Percentiles rank a stretch among this genome's conserved stretches.
Evolutionary conservation across 306 rosid genomes (phyloP).

Genomic region (Sophora flavescens): DNA sequence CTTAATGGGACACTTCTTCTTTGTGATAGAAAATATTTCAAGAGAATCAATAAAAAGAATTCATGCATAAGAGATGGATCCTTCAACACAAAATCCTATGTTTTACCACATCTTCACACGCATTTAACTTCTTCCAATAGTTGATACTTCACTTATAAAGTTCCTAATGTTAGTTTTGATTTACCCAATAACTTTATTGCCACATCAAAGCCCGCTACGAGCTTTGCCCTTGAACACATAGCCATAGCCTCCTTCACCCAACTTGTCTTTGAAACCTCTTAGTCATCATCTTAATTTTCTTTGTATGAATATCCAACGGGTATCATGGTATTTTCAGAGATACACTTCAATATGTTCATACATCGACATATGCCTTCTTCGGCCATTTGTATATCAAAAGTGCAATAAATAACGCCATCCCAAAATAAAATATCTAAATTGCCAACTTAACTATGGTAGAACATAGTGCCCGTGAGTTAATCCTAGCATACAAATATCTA

Average conservation of each 20-base stretch:
- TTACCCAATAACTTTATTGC: constrained; percentile 45
- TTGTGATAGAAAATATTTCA: too few species aligned
- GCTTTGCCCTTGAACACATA: constrained; percentile 42
- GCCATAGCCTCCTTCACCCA: constrained; percentile 41
- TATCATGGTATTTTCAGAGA: too few species aligned
- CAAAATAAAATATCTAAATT: neutral
- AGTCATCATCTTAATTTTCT: constrained; percentile 24
- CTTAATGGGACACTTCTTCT: neutral
- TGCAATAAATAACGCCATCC: neutral
- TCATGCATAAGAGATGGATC: too few species aligned
- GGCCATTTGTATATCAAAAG: constrained; percentile 12
- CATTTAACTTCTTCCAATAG: constrained; percentile 44
- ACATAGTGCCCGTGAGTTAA: neutral
- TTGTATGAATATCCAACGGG: constrained; percentile 17
- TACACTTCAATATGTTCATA: too few species aligned
- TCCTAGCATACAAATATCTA: accelerated
- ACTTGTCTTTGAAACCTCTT: constrained; percentile 11
- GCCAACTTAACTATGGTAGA: neutral
- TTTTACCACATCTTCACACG: constrained; percentile 42
- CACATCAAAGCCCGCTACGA: constrained; percentile 19
- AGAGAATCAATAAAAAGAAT: too few species aligned
- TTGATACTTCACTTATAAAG: constrained; percentile 33
- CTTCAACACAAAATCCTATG: neutral
- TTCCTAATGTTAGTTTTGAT: constrained; percentile 41
- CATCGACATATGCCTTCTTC: neutral